phyloP scores from a whole-genome alignment of 2,329 filamentous ascomycete species.

The Paraphoma chrysanthemicola region DNA sequence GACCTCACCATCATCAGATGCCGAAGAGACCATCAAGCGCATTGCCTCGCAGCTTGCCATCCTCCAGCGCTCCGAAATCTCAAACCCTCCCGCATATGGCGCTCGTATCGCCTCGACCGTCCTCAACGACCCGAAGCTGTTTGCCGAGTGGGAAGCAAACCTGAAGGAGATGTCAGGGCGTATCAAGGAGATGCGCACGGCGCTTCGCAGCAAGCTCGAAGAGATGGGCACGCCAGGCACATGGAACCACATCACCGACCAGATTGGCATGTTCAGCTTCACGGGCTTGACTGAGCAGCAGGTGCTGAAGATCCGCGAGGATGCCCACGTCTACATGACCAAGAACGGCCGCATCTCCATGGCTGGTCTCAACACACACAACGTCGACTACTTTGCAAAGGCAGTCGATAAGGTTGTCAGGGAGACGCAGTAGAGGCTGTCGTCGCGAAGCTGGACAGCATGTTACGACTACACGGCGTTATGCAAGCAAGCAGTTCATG shows the following conservation, averaged over 20 bases:
- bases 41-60: slow-evolving; percentile 90
- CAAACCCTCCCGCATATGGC: slow-evolving; percentile 93
- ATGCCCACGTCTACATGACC: slow-evolving; percentile 86
- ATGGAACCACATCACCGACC: slow-evolving; percentile 97
- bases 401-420: slow-evolving; percentile 85
- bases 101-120: slow-evolving; percentile 85
- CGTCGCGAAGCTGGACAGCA: not conserved
- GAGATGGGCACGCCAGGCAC: slow-evolving; percentile 83
- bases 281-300: slow-evolving; percentile 79
- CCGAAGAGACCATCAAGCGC: slow-evolving; percentile 64
- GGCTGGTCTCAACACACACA: slow-evolving; percentile 93
- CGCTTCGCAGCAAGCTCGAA: slow-evolving; percentile 80
- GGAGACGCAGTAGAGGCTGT: slow-evolving; percentile 49
- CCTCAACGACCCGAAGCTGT: slow-evolving; percentile 82
- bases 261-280: slow-evolving; percentile 99
- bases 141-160: slow-evolving; percentile 91
- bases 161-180: slow-evolving; percentile 92
- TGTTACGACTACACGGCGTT: slow-evolving; percentile 5
- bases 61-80: slow-evolving; percentile 96
- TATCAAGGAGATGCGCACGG: slow-evolving; percentile 89
- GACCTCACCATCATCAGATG: slow-evolving; percentile 73
- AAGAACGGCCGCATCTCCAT: slow-evolving; percentile 99
- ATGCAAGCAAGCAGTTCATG: not conserved
- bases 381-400: slow-evolving; percentile 91
- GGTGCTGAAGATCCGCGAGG: slow-evolving; percentile 72